Evolutionary conservation across 352 stramenopile species (phyloP).

Genomic region (Blastocystis sp.): DNA sequence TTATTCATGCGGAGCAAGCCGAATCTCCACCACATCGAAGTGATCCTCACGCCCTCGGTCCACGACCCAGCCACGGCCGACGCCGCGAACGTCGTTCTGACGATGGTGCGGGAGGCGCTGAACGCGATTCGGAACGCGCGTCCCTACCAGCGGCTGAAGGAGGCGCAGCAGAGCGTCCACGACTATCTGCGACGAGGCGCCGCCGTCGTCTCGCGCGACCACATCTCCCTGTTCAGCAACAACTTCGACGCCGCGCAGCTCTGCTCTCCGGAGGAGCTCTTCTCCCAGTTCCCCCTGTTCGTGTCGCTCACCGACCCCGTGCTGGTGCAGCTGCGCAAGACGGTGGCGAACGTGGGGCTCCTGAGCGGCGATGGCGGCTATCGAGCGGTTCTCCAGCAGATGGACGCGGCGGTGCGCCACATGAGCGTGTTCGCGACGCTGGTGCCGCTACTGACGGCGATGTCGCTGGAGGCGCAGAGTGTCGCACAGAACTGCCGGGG

Average conservation of each 20-base stretch:
- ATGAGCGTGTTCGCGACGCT: not conserved
- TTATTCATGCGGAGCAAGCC: not conserved
- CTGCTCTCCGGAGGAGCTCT: not conserved
- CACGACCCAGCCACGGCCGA: not conserved
- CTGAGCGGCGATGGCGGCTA: not conserved
- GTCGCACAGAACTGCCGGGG: not conserved
- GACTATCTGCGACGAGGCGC: not conserved
- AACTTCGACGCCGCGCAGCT: conserved; percentile 21
- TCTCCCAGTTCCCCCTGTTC: conserved; percentile 17
- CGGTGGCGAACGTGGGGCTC: not conserved
- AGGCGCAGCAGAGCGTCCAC: not conserved
- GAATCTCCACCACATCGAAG: conserved; percentile 6
- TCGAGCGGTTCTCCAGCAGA: not conserved
- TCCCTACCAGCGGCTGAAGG: not conserved
- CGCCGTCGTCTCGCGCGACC: not conserved
- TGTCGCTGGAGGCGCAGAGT: not conserved
- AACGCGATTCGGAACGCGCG: not conserved
- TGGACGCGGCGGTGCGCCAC: not conserved
- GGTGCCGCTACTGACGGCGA: not conserved
- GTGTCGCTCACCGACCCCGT: not conserved
- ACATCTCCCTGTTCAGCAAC: conserved; percentile 49
- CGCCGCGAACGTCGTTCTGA: not conserved
- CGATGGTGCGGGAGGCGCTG: not conserved
- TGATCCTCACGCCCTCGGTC: not conserved
- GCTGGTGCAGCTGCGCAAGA: not conserved